Conservation (phyloP, 192 early-diverging fungal genomes). For the Pilaira anomala region DNA sequence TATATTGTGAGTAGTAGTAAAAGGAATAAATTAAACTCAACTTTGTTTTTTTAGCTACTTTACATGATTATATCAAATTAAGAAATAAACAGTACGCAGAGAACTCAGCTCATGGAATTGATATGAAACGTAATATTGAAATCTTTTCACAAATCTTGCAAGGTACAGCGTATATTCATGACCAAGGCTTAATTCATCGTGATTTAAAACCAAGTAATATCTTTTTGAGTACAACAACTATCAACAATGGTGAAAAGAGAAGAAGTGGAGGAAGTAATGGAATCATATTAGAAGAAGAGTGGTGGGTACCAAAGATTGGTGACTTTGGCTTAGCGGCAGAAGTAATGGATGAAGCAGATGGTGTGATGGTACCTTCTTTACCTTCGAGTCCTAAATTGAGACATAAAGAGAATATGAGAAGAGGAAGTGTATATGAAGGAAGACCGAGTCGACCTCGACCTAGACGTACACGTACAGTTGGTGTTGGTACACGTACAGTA, state of each 20-base stretch:
- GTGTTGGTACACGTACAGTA: slow-evolving; percentile 75
- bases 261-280: background rate
- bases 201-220: slow-evolving; percentile 76
- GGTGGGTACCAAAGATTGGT: slow-evolving; percentile 81
- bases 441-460: background rate
- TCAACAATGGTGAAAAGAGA: background rate
- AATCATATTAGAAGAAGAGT: slow-evolving; percentile 39
- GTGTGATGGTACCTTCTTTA: background rate
- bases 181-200: slow-evolving; percentile 69
- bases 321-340: slow-evolving; percentile 94
- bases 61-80: slow-evolving; percentile 60
- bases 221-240: slow-evolving; percentile 47
- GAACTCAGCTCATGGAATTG: slow-evolving; percentile 4
- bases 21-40: too few species aligned
- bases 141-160: slow-evolving; percentile 75
- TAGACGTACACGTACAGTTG: slow-evolving; percentile 46
- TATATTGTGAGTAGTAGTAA: too few species aligned
- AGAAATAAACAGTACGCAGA: slow-evolving; percentile 28
- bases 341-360: slow-evolving; percentile 34
- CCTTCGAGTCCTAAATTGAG: background rate
- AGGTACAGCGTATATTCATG: slow-evolving; percentile 75
- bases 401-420: background rate
- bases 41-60: slow-evolving; percentile 37
- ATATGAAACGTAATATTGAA: slow-evolving; percentile 29
- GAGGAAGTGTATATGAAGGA: background rate